Evolutionary conservation across 2,329 filamentous ascomycete genomes (phyloP), one percentile per base, ranked within the genome.

Genomic region (Zopfia rhizophila): DNA sequence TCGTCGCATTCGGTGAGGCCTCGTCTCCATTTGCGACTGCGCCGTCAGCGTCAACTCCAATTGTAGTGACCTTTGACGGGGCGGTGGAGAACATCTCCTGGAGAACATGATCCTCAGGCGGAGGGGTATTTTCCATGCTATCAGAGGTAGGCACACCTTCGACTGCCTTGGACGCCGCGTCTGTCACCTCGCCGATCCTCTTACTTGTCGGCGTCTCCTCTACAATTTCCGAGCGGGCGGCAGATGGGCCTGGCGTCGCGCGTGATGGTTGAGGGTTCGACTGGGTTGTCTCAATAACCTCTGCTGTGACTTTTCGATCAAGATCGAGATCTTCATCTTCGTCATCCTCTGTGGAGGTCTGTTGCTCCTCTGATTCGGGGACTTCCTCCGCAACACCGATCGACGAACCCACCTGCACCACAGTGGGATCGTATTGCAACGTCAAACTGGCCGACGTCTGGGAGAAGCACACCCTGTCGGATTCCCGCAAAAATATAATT

Each of bases 351-450:
- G 29, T 18, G n/a, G n/a, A n/a, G 3, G 8, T 14, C 10, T 25
- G 12, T 12, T 5, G 14, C 7, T 51, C 21, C 11, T 45, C 25
- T 2, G 36, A 30, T 6, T 53, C 30, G 7, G 18, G 32, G 11
- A 51, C 35, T 14, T 35, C 43, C n/a, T 17, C 44, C 7, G 58
- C 55, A 13, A 48, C 55, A n/a, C 57, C 36, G 19, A 44, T 58
- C 5, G 67, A 68, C 1, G 66, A 68, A 23, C 61, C 61, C 23
- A 70, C 67, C 41, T 69, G 65, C 11, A 68, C 50, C 38, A 68
- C 56, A 0, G 60, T 42, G 4, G 51, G 31, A 14, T 48, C 44
- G 53, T 56, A 64, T 3, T 22, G 35, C 27, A 62, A 60, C 6
- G 21, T 53, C 5, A 71, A 17, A 30, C 13, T 37, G 18, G 12